A percentile compares a stretch with the other conserved stretches of the same genome.
These are phyloP conservation scores for Rhamnella rubrinervis DNA, from an alignment of 331 rosid genomes.

Conservation along the genomic window DNA sequence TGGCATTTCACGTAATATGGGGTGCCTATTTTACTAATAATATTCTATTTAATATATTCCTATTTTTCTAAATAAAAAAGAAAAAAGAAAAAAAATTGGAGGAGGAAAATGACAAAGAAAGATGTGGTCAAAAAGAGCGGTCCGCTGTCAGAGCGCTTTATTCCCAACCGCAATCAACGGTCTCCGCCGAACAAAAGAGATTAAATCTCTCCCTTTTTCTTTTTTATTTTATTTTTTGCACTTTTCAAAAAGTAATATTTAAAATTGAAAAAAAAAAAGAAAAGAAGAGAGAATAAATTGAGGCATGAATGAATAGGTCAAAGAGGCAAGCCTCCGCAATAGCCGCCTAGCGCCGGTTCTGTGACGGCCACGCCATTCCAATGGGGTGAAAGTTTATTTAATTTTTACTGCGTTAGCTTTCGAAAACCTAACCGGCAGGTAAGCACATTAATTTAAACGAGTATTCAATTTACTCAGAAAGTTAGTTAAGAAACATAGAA, in stretches of 20 bases:
- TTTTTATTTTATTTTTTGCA: background rate
- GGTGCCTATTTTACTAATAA: background rate
- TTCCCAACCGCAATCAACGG: constrained; percentile 99
- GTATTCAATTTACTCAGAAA: too few relatives aligned
- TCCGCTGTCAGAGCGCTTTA: constrained; percentile 59
- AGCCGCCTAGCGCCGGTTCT: constrained; percentile 47
- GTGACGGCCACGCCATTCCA: constrained; percentile 45
- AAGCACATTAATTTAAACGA: too few relatives aligned
- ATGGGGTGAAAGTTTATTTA: constrained; percentile 4
- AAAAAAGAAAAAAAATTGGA: background rate
- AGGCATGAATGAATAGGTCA: constrained; percentile 48
- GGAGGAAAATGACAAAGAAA: constrained; percentile 30
- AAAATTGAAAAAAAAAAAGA: background rate
- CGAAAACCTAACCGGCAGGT: background rate
- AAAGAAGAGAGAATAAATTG: background rate
- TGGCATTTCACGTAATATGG: background rate
- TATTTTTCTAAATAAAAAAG: background rate
- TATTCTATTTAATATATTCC: background rate
- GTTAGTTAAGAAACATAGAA: too few relatives aligned
- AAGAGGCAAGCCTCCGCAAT: constrained; percentile 51
- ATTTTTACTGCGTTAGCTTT: background rate
- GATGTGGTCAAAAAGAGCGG: constrained; percentile 51
- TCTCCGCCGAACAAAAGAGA: constrained; percentile 48
- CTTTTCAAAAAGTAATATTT: constrained; percentile 7
- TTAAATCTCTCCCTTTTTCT: background rate